Evolutionary conservation across 2,329 filamentous ascomycete genomes (phyloP).

Genomic region (Xylariaceae sp.): DNA sequence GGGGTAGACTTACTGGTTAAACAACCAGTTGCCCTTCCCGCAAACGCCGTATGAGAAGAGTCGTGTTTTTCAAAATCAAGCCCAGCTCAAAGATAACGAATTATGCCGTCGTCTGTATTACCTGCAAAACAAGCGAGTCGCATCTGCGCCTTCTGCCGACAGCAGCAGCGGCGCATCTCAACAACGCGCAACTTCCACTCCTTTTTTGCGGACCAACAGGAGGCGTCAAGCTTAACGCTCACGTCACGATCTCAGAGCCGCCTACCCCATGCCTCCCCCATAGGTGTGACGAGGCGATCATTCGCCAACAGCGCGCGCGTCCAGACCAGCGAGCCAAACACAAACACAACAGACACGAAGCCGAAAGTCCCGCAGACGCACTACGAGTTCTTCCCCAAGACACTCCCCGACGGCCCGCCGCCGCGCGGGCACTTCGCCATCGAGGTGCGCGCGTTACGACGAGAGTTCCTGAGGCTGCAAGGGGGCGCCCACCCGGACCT

Average conservation of each 20-base stretch:
- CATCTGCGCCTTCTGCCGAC: constrained; percentile 40
- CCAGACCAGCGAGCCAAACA: neutral
- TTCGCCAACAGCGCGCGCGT: neutral
- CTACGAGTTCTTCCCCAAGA: constrained; percentile 88
- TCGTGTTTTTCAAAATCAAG: neutral
- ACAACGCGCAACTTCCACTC: constrained; percentile 6
- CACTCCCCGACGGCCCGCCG: constrained; percentile 79
- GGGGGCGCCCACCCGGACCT: constrained; percentile 77
- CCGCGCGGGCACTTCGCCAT: constrained; percentile 79
- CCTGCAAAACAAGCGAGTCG: constrained; percentile 33
- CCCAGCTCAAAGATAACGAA: neutral
- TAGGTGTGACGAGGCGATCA: neutral
- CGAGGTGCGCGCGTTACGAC: constrained; percentile 71
- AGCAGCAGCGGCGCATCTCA: constrained; percentile 15
- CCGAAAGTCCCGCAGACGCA: constrained; percentile 57
- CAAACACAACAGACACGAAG: neutral
- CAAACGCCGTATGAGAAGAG: no score
- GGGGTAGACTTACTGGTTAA: no score
- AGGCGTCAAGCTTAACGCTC: neutral
- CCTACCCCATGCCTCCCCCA: neutral
- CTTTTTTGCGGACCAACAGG: neutral
- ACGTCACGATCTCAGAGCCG: neutral
- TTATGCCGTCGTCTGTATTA: constrained; percentile 37
- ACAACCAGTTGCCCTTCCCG: no score
- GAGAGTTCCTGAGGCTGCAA: constrained; percentile 88